Evolutionary conservation across 2,329 filamentous ascomycete species (phyloP), one percentile per base, ranked within the genome.

Genomic region (Sodiomyces alkalinus): DNA sequence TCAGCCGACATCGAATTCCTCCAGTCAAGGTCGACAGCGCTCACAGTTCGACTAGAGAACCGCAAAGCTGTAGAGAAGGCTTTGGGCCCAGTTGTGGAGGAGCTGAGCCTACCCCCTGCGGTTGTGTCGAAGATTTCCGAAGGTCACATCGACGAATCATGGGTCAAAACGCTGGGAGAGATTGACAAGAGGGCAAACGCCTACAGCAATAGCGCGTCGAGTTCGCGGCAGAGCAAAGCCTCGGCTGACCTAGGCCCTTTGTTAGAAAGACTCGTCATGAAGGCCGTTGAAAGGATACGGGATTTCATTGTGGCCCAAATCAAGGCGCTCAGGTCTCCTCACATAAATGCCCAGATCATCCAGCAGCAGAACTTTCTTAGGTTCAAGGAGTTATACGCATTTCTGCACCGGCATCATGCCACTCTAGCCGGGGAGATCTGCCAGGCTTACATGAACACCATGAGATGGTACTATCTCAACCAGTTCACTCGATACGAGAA

Each of bases 391-490:
- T 59, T 94, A 0, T 98, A 77, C 52, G 65, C 71, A 5, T 98
- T 96, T 46, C 63, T 98, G 18, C 74, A 82, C 34, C 75, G 71
- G 41, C 79, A 87, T 39, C 85, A 96, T 43, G 61, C 79, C 1
- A 64, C 71, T n/a, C 69, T 98, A 5, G 83, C 82, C 7, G 77
- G 86, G 29, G 82, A 98, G 51, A 92, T 98, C 39, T 75, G 75
- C 7, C 79, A 83, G 48, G 90, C 92, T 4, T 98, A 98, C 45
- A 77, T 92, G 58, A 93, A 94, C 49, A 98, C 92, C 0, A 98
- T 98, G 83, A 74, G 85, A 29, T 98, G 90, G 90, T 98, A 98
- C 47, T 96, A 96, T 48, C 57, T 79, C 29, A 90, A 80, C 39
- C 82, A 94, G 49, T 98, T 98, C 47, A 74, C 71, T 4, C 75